Conservation (phyloP, 345 rosid species). For the Eutrema yunnanense region DNA sequence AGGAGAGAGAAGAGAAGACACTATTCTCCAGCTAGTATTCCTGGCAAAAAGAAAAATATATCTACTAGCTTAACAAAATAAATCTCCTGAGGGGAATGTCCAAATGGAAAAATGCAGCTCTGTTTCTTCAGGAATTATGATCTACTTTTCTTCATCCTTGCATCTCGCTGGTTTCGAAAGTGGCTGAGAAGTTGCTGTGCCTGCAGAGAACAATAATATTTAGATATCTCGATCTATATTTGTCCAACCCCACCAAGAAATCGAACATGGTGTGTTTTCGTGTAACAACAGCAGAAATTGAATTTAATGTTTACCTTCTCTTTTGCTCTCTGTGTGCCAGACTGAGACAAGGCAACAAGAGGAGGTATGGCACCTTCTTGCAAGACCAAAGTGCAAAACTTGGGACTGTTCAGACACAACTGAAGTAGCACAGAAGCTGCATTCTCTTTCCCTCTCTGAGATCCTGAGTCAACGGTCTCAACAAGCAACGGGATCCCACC, state of each 20-base stretch:
- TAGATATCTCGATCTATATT: background rate
- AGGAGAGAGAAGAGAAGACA: background rate
- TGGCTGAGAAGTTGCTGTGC: constrained; percentile 96
- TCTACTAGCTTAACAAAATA: constrained; percentile 10
- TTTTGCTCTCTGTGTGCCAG: constrained; percentile 91
- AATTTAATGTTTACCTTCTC: constrained; percentile 59
- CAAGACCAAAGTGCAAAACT: constrained; percentile 79
- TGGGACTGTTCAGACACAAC: constrained; percentile 69
- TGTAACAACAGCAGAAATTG: background rate
- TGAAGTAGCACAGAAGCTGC: constrained; percentile 80
- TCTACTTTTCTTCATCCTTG: constrained; percentile 50
- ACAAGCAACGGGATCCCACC: constrained; percentile 78
- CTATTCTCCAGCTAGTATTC: constrained; percentile 18
- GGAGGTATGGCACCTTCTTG: constrained; percentile 99
- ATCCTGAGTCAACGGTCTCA: constrained; percentile 77
- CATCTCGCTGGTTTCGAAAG: constrained; percentile 84
- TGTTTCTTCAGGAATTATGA: constrained; percentile 32
- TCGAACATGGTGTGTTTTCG: background rate
- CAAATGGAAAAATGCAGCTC: constrained; percentile 10
- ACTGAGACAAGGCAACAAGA: constrained; percentile 85
- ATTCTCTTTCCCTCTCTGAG: constrained; percentile 89
- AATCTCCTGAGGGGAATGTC: constrained; percentile 1
- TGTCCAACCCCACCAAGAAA: background rate
- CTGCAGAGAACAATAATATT: constrained; percentile 37
- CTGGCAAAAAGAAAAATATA: background rate